These are phyloP conservation scores for Adansonia rubrostipa DNA, from an alignment of 441 rosid genomes.

Conservation along the genomic window DNA sequence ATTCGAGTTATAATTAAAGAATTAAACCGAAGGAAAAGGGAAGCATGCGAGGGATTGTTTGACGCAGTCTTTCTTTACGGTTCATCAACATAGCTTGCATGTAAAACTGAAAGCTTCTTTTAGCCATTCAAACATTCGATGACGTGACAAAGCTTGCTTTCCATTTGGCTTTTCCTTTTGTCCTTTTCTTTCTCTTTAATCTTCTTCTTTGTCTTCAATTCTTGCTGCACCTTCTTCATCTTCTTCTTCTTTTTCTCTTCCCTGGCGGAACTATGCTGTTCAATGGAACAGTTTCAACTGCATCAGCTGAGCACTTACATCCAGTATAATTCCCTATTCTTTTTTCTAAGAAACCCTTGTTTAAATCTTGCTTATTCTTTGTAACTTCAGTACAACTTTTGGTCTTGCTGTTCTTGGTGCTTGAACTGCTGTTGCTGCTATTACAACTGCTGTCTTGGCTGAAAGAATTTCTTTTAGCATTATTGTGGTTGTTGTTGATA, in stretches of 20 bases:
- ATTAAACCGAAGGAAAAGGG: neutral
- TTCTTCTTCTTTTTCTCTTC: conserved; percentile 31
- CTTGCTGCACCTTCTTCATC: conserved; percentile 26
- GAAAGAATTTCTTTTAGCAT: conserved; percentile 40
- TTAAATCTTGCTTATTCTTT: conserved; percentile 26
- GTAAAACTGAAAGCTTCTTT: conserved; percentile 60
- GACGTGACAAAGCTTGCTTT: conserved; percentile 62
- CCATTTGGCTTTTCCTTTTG: conserved; percentile 33
- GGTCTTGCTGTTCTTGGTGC: conserved; percentile 8
- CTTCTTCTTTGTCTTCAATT: conserved; percentile 44
- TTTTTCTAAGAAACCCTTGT: conserved; percentile 34
- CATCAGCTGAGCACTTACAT: conserved; percentile 66
- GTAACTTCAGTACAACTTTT: neutral
- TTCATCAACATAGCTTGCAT: conserved; percentile 48
- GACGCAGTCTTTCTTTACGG: neutral
- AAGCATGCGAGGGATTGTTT: conserved; percentile 37
- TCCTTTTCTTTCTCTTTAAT: conserved; percentile 19
- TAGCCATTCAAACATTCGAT: conserved; percentile 75
- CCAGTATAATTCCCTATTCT: conserved; percentile 48
- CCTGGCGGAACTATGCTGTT: conserved; percentile 31
- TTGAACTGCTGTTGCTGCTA: conserved; percentile 47
- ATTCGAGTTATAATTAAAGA: neutral
- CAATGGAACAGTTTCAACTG: conserved; percentile 54
- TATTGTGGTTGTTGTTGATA: neutral
- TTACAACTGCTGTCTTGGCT: conserved; percentile 61